phyloP scores from a whole-genome alignment of 192 early-diverging fungal genomes.

The Backusella tuberculispora region DNA sequence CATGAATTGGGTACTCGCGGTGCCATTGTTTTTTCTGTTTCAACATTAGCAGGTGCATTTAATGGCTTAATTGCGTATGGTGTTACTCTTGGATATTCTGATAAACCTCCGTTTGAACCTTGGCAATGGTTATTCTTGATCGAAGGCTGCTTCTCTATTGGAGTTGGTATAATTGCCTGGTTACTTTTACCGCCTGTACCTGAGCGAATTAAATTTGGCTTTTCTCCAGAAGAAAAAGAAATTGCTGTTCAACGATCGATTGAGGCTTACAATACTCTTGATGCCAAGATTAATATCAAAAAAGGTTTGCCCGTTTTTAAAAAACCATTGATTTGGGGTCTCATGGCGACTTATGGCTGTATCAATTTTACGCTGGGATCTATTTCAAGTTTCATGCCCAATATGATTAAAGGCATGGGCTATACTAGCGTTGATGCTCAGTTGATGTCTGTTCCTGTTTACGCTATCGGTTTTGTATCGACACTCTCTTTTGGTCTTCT shows the following conservation, averaged over 20 bases:
- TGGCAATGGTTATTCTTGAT: conserved; percentile 1
- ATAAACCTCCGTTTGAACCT: background rate
- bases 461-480: conserved; percentile 21
- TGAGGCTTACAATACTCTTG: conserved; percentile 20
- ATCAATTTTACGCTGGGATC: background rate
- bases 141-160: background rate
- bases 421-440: conserved; percentile 25
- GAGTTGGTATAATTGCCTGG: background rate
- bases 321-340: background rate
- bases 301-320: conserved; percentile 16
- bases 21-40: conserved; percentile 21
- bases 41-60: conserved; percentile 22
- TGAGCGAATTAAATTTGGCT: background rate
- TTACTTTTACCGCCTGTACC: background rate
- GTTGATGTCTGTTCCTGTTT: conserved; percentile 26
- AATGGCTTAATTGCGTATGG: conserved; percentile 27
- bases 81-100: conserved; percentile 44
- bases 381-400: conserved; percentile 25
- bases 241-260: conserved; percentile 14
- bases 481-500: conserved; percentile 22
- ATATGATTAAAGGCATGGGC: conserved; percentile 23
- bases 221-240: conserved; percentile 19
- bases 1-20: conserved; percentile 23
- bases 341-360: background rate
- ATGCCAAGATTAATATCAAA: conserved; percentile 8